Base-by-base conservation (phyloP, 208 protist species). In the Leishmania turanica region DNA sequence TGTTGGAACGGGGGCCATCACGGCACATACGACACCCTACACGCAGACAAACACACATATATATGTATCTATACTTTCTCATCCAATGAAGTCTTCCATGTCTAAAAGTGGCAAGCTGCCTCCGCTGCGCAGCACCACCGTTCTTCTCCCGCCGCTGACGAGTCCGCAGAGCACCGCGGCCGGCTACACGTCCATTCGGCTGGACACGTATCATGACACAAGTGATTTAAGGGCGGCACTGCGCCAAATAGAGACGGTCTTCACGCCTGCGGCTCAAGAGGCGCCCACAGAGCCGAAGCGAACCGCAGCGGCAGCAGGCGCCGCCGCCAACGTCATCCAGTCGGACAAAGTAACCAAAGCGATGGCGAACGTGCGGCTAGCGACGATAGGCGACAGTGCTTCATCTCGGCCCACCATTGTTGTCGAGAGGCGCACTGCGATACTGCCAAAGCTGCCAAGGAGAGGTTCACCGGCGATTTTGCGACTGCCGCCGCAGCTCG, bases 141-240 rank as follows among this genome's bases (percentile, higher is more conserved):
- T 80, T 21, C 27, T 69, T 53, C 74, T 65, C 47, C 72, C 71
- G 0, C 42, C 77, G 2, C 60, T 66, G 15, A 47, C 64, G 3
- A 27, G 49, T 42, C 49, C 47, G 31, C 11, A 72, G 45, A 27
- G 37, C 34, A 58, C 37, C 64, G 24, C 49, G 17, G 56, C 60
- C 21, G 53, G 74, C 13, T 75, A 75, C 47, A 51, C 66, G 15
- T 76, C 78, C 9, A 79, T 86, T 37, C 77, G 77, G 15, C 78
- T 86, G 7, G 54, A 86, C 58, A 86, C 82, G 11, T 86, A 86
- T 53, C 74, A 86, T 40, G 82, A 86, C 74, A 82, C 82, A 15
- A 86, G 82, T 53, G 82, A 79, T n/a, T 68, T 86, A 47, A 79
- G 81, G 65, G 82, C 78, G n/a, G 82, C 82, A 11, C 31, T 86